Base-by-base conservation (phyloP, 164 flowering plant genomes). In the Berberis vulgaris region DNA sequence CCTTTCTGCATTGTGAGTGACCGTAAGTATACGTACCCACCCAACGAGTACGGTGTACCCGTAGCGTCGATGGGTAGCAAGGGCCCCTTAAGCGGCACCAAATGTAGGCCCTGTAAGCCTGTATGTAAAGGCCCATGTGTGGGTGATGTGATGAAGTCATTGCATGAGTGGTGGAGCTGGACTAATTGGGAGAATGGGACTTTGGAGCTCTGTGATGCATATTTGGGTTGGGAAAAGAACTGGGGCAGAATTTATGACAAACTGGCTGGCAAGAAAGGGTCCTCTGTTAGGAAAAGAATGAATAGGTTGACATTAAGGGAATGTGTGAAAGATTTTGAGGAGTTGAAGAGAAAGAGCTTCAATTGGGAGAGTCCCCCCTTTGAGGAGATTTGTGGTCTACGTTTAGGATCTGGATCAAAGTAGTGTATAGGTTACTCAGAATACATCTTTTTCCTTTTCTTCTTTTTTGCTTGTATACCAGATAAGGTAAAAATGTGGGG, bases 1-100 rank as follows among this genome's bases (percentile, higher is more conserved):
- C 96, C 99, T 1, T 91, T 94, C 72, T 94, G 99, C 77, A 65
- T 94, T 2, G 79, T 94, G 2, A 55, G 86, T 12, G 96, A 91
- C 64, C 82, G 97, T 2, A 62, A 49, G 6, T 94, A 94, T 71
- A 50, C 43, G 0, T 94, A 72, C 68, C 96, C 96, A 0, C 97
- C 96, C n/a, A 5, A 41, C 11, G 67, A 72, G 41, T 81, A 5
- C 60, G 97, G 94, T 0, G 99, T 94, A 1, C 99, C 96, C 0
- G 99, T 94, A 59, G 96, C 92, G 4, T 78, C 97, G 4, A 5
- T 94, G 65, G 74, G 83, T 13, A 89, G 96, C 67, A 78, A 61
- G 0, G 96, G 97, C 1, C 94, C 96, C 0, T 71, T 91, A 41
- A 94, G 92, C 44, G 99, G 97, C 40, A 87, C 87, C 38, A 94